Evolutionary conservation across 1,284 basidiomycete species (phyloP), one percentile per base, ranked within the genome.

Genomic region (Coniferiporia sulphurascens): DNA sequence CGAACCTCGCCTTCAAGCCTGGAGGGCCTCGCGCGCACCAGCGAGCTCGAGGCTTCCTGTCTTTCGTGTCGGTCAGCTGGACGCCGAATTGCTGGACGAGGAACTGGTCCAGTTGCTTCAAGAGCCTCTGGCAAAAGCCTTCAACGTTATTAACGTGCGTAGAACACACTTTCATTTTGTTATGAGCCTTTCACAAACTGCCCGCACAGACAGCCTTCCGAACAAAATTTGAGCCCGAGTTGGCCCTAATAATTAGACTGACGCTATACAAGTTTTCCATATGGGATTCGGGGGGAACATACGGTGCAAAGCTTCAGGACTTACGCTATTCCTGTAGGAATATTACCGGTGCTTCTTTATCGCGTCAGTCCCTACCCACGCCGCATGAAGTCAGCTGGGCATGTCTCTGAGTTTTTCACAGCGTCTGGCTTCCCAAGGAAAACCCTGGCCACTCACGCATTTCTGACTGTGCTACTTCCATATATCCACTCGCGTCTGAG

Each of bases 231-330:
- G 88, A 94, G 68, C 90, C 92, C 0, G 96, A 99, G 72, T 73
- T 98, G 7, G 74, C 78, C 9, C 78, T 98, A 7, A 65, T 93
- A 54, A 82, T 97, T 52, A 87, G 89, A 69, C 73, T 95, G 0
- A 76, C 82, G 1, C 77, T 98, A 7, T 95, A 95, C 75, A 91
- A 90, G 67, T 81, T 92, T 65, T 92, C 92, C 2, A 77, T 96
- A 17, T 93, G 89, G 86, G 83, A 90, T 65, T 78, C 78, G 0
- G 86, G 88, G 5, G 85, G 92, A 15, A 94, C 89, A 52, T 98
- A 98, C 67, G 96, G 96, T 41, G 89, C 94, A 10, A 89, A 86
- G 69, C 78, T 99, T 4, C 95, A 98, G 72, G 95, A 94, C 62
- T 78, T 99, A 52, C 79, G 77, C 59, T 91, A 90, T 69, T 69